Conservation (phyloP, 2,329 filamentous ascomycete species). For the Fusarium devonianum region DNA sequence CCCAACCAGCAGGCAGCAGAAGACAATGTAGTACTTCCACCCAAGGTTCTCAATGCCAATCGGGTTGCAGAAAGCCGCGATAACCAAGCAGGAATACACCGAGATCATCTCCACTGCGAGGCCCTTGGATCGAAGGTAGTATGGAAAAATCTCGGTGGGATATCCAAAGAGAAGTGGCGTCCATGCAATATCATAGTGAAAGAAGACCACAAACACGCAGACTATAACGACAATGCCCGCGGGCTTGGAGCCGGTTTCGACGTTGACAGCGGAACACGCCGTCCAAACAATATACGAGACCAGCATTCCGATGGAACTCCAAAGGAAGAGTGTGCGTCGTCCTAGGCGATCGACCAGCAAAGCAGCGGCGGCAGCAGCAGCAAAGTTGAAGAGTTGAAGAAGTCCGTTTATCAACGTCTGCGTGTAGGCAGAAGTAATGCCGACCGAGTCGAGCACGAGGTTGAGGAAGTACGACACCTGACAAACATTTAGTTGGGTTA, state of each 20-base stretch:
- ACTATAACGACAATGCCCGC: conserved; percentile 44
- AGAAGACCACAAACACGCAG: conserved; percentile 51
- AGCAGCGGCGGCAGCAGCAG: conserved; percentile 48
- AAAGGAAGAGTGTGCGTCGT: conserved; percentile 50
- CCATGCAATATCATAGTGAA: conserved; percentile 48
- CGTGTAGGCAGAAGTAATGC: conserved; percentile 48
- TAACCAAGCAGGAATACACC: conserved; percentile 35
- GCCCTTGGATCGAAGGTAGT: conserved; percentile 32
- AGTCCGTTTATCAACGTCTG: conserved; percentile 41
- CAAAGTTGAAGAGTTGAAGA: conserved; percentile 49
- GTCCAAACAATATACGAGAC: conserved; percentile 46
- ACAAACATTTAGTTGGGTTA: background rate
- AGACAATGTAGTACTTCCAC: conserved; percentile 53
- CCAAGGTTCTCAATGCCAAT: conserved; percentile 48
- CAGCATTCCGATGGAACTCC: conserved; percentile 48
- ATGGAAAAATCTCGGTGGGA: conserved; percentile 40
- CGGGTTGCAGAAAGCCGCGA: conserved; percentile 52
- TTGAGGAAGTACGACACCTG: conserved; percentile 49
- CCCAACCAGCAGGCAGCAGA: conserved; percentile 44
- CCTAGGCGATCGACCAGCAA: conserved; percentile 51
- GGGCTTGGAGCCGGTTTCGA: conserved; percentile 25
- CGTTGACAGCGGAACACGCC: conserved; percentile 39
- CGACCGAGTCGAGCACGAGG: conserved; percentile 49
- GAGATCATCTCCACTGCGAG: conserved; percentile 33
- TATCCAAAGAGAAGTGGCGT: conserved; percentile 45